Evolutionary conservation across 441 rosid species (phyloP).

Genomic region (Croton laevigatus): DNA sequence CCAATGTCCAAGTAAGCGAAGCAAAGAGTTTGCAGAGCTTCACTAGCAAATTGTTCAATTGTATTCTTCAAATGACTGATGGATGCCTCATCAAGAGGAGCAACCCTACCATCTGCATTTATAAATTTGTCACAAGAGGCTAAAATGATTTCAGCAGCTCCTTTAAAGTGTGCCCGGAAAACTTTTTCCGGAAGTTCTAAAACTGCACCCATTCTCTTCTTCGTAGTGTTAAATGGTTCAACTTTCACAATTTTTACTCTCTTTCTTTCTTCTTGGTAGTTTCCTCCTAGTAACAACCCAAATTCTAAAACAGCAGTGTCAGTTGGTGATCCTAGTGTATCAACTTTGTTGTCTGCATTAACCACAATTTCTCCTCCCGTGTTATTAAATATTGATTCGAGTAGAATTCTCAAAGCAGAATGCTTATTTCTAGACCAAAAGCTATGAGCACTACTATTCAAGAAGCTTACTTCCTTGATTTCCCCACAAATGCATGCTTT

Average conservation of each 20-base stretch:
- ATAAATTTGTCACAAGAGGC: conserved; percentile 49
- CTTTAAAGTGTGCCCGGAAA: conserved; percentile 46
- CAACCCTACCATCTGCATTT: conserved; percentile 38
- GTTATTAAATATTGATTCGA: conserved; percentile 62
- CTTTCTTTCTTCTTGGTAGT: conserved; percentile 45
- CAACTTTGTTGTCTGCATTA: conserved; percentile 33
- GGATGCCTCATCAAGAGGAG: conserved; percentile 41
- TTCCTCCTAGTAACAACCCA: conserved; percentile 48
- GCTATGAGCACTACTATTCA: conserved; percentile 25
- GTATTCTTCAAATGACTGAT: conserved; percentile 30
- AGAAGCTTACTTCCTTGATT: conserved; percentile 45
- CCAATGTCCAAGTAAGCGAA: conserved; percentile 31
- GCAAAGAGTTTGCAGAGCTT: conserved; percentile 51
- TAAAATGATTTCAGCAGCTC: conserved; percentile 59
- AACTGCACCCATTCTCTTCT: conserved; percentile 48
- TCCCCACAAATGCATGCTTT: conserved; percentile 46
- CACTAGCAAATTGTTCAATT: conserved; percentile 45
- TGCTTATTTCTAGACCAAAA: conserved; percentile 45
- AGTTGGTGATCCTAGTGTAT: conserved; percentile 72
- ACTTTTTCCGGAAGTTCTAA: conserved; percentile 30
- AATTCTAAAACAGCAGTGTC: conserved; percentile 68
- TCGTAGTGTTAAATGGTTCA: conserved; percentile 56
- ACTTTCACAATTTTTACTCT: conserved; percentile 43
- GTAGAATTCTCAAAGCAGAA: conserved; percentile 41
- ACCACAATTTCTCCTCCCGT: conserved; percentile 68